Base-by-base conservation (phyloP, 163 green algal species). In the Prototheca stagnorum region DNA sequence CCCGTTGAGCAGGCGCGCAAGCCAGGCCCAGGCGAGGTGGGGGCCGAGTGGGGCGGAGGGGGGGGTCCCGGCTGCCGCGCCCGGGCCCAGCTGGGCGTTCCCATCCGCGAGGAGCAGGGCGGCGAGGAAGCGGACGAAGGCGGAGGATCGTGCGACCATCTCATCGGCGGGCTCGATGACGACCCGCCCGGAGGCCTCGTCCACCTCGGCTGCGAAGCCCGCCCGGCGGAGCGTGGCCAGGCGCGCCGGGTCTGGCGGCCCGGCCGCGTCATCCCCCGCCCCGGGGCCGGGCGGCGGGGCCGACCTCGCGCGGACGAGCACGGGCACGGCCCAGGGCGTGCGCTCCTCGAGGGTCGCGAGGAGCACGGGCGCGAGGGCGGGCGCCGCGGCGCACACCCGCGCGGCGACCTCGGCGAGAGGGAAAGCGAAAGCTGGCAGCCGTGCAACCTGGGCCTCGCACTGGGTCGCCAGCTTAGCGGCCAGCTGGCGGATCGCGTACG, bases 381-480 rank as follows among this genome's bases (percentile, higher is more conserved):
- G 73, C 39, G 74, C 53, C 7, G 36, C 34, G 0, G 48, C 37
- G n/a, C 52, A 49, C 12, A 85, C 69, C 34, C 72, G 65, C 27
- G 81, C 79, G 8, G 72, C 46, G 33, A 93, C 82, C 44, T 82
- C 66, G 7, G 75, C 81, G 16, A 92, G 54, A 0, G 81, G 79
- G 51, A 92, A 92, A 6, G 80, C 79, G 54, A 81, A 81, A 24
- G 53, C 43, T 21, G 62, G 50, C 19, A 69, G 45, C 41, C 62
- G 61, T 5, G 59, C 56, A 22, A 73, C 53, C 59, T 81, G 72
- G 7, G 59, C 58, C 53, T 84, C 76, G 57, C 68, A 83, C 55
- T 85, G 77, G 21, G 56, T 63, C 21, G 78, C n/a, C n/a, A 88
- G 26, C 56, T 84, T 73, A 31, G 54, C 53, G 29, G 66, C 66